These are phyloP conservation scores for Yamadazyma songkhlaensis DNA, from an alignment of 1,139 yeast genomes.

Conservation along the genomic window DNA sequence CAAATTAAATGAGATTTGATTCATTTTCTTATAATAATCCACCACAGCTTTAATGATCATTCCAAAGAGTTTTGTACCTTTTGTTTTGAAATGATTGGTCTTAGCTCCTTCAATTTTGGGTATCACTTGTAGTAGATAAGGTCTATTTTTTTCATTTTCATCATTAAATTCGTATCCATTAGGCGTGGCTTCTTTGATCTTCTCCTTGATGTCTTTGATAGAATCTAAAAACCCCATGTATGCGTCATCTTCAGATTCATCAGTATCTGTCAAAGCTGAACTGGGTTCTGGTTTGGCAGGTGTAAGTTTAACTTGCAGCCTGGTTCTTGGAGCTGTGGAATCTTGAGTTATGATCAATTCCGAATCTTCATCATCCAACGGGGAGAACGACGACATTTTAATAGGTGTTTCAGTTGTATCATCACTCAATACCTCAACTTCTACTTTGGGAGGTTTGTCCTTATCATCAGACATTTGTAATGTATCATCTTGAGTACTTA, in stretches of 20 bases:
- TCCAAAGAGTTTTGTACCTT: slow-evolving; percentile 28
- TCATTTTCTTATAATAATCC: slow-evolving; percentile 15
- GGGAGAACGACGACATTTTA: too few species aligned
- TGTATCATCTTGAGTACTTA: background rate
- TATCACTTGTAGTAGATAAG: slow-evolving; percentile 28
- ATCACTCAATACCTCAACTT: background rate
- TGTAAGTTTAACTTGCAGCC: background rate
- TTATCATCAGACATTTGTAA: background rate
- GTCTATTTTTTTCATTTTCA: slow-evolving; percentile 27
- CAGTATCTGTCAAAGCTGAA: background rate
- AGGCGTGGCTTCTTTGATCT: background rate
- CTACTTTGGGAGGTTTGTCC: background rate
- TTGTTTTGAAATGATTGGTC: slow-evolving; percentile 26
- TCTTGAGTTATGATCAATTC: background rate
- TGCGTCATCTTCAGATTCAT: slow-evolving; percentile 7
- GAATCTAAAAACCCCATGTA: slow-evolving; percentile 5
- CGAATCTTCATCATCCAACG: background rate
- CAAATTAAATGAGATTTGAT: slow-evolving; percentile 2
- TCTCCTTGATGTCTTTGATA: slow-evolving; percentile 2
- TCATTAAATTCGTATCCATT: slow-evolving; percentile 21
- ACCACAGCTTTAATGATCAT: slow-evolving; percentile 16
- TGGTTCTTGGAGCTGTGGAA: too few species aligned
- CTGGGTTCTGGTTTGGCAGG: background rate
- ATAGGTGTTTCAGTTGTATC: background rate
- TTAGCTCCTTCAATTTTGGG: slow-evolving; percentile 23